Evolutionary conservation across 441 rosid genomes (phyloP).

Genomic region (Capsella rubella): DNA sequence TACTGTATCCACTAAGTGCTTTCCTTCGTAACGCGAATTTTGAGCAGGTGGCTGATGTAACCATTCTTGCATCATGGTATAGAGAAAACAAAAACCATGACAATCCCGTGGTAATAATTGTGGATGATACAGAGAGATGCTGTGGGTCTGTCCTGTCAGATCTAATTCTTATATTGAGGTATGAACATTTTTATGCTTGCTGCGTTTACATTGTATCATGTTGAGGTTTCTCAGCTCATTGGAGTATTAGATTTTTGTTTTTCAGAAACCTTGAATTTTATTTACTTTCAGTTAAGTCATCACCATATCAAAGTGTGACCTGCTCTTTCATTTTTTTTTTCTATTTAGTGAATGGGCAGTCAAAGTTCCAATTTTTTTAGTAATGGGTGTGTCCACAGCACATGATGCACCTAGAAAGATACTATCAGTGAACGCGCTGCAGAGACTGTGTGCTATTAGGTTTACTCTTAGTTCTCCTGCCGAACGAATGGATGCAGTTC

Average conservation of each 20-base stretch:
- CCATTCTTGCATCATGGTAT: constrained; percentile 89
- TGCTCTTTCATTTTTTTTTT: constrained; percentile 24
- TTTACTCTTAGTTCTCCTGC: constrained; percentile 80
- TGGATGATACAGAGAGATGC: constrained; percentile 87
- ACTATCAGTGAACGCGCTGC: constrained; percentile 71
- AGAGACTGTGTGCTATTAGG: constrained; percentile 63
- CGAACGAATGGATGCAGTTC: constrained; percentile 88
- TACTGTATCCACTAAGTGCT: constrained; percentile 9
- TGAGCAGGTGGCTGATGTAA: constrained; percentile 77
- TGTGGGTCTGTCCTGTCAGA: constrained; percentile 81
- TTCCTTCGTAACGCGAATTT: constrained; percentile 38
- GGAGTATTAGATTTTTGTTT: not conserved
- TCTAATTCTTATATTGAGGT: constrained; percentile 85
- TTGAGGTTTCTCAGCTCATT: constrained; percentile 3
- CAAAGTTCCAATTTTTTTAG: constrained; percentile 77
- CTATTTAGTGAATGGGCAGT: constrained; percentile 80
- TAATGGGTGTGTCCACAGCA: constrained; percentile 92
- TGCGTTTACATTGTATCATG: not conserved
- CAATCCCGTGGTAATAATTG: constrained; percentile 70
- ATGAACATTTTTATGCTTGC: constrained; percentile 21
- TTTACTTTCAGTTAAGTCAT: constrained; percentile 1
- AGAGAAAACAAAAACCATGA: constrained; percentile 55
- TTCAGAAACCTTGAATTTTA: not conserved
- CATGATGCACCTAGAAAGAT: constrained; percentile 70
- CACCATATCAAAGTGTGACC: constrained; percentile 12